Evolutionary conservation across 495 filamentous ascomycete species (phyloP), one percentile per base, ranked within the genome.

Genomic region (Thozetella sp.): DNA sequence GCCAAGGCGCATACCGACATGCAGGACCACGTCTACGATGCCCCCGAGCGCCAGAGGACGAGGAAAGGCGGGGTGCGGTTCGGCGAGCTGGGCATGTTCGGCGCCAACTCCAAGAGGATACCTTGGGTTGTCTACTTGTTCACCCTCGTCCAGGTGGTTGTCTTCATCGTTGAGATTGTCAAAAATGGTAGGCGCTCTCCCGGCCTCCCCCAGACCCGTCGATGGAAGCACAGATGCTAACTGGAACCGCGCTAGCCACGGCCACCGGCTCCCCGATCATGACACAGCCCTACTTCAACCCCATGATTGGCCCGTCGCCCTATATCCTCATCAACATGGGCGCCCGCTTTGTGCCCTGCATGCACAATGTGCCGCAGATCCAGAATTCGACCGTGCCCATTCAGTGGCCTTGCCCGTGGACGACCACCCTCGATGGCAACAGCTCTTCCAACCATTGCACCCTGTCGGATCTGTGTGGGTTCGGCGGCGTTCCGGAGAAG

Each of bases 271-370:
- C 86, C 1, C 92, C 93, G 12, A 97, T 99, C 66, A 85, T 90
- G 72, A 96, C 86, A 24, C 79, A 94, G 25, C 96, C 95, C 3
- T 76, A 78, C 12, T 93, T 98, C 78, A 99, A 99, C 72, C 90
- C 90, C 48, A 96, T 99, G 92, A 96, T 99, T 68, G 95, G 95
- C 0, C 95, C 95, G 2, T 96, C 93, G 2, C 82, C 89, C 2
- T 91, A 91, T 63, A 83, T 98, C 25, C 87, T 95, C 62, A 96
- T 99, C 73, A 96, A 95, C 69, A 96, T 98, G 93, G 95, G 95
- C 58, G 92, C 94, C 30, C 86, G 94, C 24, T 99, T 90, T 70
- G 86, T 91, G 4, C 92, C 94, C 4, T 99, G 95, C 72, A 99
- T 99, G 95, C 93, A 93, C 75, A 90, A 86, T 57, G 84, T 90